Evolutionary conservation across 768 basidiomycete species (phyloP), one percentile per base, ranked within the genome.

Genomic region (Suillus fuscotomentosus): DNA sequence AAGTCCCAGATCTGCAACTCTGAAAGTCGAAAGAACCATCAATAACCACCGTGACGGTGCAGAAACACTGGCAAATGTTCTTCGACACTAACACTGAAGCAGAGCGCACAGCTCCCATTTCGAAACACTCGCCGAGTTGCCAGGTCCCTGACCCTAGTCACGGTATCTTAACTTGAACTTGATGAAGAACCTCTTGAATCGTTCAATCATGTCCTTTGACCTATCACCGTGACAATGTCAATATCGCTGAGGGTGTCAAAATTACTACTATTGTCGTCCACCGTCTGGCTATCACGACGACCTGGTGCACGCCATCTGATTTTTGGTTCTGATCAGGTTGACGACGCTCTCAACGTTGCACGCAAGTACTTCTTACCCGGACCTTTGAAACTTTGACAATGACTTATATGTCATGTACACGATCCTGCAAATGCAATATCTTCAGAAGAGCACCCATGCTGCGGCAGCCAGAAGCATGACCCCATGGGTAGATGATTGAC

Each of bases 401-500:
- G n/a, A 47, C 48, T 24, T 27, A 20, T 34, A 53, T 31, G 84
- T 82, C 68, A 86, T 86, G 82, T 86, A 83, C 84, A 80, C 83
- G 1, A 77, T 83, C 15, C 85, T 53, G 17, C 51, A 53, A 17
- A 50, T 50, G 24, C 14, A 86, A 70, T 87, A 86, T 67, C 72
- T 86, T 17, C 86, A 86, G 65, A 81, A 86, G 67, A 82, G 84
- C 70, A 87, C 85, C 66, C 85, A 86, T 68, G 81, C 86, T 45
- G 82, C 81, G 1, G 27, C 27, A 27, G 78, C 83, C 17, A 79
- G 82, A 72, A 85, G 85, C 67, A 86, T 85, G 84, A 81, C 75
- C 20, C 81, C 79, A 82, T 82, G 51, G 31, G 20, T 20, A 53
- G 9, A 53, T 53, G 51, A 34, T 53, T 15, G 17, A 20, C 27